phyloP scores from a whole-genome alignment of 805 yeast species.

The Saccharomycopsis oosterbeekiorum region DNA sequence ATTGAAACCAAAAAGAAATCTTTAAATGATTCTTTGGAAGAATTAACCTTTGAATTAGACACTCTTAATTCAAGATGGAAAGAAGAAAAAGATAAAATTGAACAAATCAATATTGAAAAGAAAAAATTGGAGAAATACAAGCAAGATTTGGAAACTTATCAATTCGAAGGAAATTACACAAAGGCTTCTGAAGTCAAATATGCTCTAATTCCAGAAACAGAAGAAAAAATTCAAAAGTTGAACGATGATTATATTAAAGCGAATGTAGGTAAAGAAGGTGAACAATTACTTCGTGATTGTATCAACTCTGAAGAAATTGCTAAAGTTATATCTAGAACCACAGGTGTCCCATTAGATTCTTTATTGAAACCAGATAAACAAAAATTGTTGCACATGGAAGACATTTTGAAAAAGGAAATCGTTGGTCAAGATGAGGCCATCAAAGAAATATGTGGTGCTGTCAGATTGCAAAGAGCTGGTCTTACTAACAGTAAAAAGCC shows the following conservation, averaged over 20 bases:
- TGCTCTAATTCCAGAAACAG: conserved; percentile 61
- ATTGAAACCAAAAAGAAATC: conserved; percentile 59
- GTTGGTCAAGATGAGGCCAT: conserved; percentile 97
- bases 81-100: conserved; percentile 65
- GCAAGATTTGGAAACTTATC: conserved; percentile 71
- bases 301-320: conserved; percentile 94
- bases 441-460: conserved; percentile 83
- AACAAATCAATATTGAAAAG: conserved; percentile 68
- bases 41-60: conserved; percentile 53
- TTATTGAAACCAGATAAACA: conserved; percentile 93
- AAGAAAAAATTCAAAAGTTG: conserved; percentile 21
- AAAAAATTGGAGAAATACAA: conserved; percentile 76
- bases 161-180: conserved; percentile 78
- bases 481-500: conserved; percentile 91
- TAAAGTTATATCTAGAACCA: conserved; percentile 82
- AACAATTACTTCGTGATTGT: conserved; percentile 66
- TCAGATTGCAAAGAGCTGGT: conserved; percentile 93
- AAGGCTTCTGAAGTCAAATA: conserved; percentile 86
- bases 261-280: conserved; percentile 26
- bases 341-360: conserved; percentile 89
- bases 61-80: conserved; percentile 84
- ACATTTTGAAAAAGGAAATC: conserved; percentile 62
- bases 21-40: conserved; percentile 55
- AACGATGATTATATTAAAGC: conserved; percentile 21
- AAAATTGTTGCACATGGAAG: conserved; percentile 80